Base-by-base conservation (phyloP, 2,329 filamentous ascomycete genomes). In the Fusarium stilboides region DNA sequence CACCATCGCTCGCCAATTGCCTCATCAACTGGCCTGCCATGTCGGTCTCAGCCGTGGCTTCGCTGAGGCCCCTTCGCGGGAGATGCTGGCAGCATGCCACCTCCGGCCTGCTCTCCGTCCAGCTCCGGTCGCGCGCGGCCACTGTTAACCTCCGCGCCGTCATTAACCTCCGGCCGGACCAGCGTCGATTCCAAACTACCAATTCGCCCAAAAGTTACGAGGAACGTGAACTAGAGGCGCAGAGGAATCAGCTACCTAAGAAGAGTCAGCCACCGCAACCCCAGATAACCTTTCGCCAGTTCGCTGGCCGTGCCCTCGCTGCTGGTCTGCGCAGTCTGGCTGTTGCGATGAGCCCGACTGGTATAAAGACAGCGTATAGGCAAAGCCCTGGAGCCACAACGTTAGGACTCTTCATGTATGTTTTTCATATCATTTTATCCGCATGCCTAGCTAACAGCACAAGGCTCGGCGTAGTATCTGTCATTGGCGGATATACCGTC, bases 241-340 rank as follows among this genome's bases (percentile, higher is more conserved):
- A 62, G 13, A 72, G 65, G 57, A 67, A 69, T 14, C 67, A 71
- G 33, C 63, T 75, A 22, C 75, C 74, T 3, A 72, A 73, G 44
- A 76, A 63, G 33, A 54, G 57, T 8, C 68, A 72, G 45, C 69
- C 67, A 8, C 50, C 65, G 13, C 72, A 71, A 28, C 73, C 63
- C 14, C 74, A 65, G 42, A 73, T 80, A 24, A 80, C 77, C 4
- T 80, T 80, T 45, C 74, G 74, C 42, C 71, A 73, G 51, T 76
- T 76, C 33, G 72, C 72, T 5, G 65, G 69, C 14, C 76, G 76
- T 12, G 75, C 77, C 7, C 73, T 81, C 9, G 75, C 73, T 14
- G 77, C 74, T 42, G 77, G 77, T 34, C 63, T 81, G 44, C 76
- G 79, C 28, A 81, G 80, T 57, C 69, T 80, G 14, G 70, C 65